Conservation (phyloP, 1,139 yeast species). For the Taphrina flavorubra region DNA sequence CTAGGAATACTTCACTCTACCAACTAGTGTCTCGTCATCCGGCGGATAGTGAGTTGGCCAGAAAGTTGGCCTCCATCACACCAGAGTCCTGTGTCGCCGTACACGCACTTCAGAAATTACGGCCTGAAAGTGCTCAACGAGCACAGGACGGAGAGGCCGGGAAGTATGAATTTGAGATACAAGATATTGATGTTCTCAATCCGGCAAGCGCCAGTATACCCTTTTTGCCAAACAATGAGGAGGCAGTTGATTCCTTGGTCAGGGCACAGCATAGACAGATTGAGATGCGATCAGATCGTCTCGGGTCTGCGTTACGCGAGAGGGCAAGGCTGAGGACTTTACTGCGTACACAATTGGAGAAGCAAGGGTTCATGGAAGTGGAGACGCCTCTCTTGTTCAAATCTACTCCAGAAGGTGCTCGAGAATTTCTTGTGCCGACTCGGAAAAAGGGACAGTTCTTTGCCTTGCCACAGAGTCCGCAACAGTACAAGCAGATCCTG, state of each 20-base stretch:
- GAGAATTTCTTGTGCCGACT: slow-evolving; percentile 93
- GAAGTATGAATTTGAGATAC: slow-evolving; percentile 64
- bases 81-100: slow-evolving; percentile 43
- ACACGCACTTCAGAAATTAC: slow-evolving; percentile 45
- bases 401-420: slow-evolving; percentile 97
- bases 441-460: slow-evolving; percentile 67
- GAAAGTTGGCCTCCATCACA: slow-evolving; percentile 11
- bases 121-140: slow-evolving; percentile 47
- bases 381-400: slow-evolving; percentile 93
- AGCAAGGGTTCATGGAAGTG: slow-evolving; percentile 68
- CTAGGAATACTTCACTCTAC: neutral
- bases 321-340: slow-evolving; percentile 67
- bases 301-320: slow-evolving; percentile 57
- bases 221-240: slow-evolving; percentile 64
- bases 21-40: slow-evolving; percentile 31
- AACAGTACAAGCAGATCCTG: slow-evolving; percentile 89
- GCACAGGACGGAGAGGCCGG: slow-evolving; percentile 28
- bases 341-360: slow-evolving; percentile 61
- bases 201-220: slow-evolving; percentile 64
- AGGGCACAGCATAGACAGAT: slow-evolving; percentile 77
- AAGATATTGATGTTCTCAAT: slow-evolving; percentile 64
- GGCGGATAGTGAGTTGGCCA: slow-evolving; percentile 7
- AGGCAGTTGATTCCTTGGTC: slow-evolving; percentile 58
- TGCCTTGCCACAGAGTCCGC: slow-evolving; percentile 97
- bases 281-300: slow-evolving; percentile 67